Evolutionary conservation across 441 rosid species (phyloP), one percentile per base, ranked within the genome.

Genomic region (Adansonia madagascariensis): DNA sequence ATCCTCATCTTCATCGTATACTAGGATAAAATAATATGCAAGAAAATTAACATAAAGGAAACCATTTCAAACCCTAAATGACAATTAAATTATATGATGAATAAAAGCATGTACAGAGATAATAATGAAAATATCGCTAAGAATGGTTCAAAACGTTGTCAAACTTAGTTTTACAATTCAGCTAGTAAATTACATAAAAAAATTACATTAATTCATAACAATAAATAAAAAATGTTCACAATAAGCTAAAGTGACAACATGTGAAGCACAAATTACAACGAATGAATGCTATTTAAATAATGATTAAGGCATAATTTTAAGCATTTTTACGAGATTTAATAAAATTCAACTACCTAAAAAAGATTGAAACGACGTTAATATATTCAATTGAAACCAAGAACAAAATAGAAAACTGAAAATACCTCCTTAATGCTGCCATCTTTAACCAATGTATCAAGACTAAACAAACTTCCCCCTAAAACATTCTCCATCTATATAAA

Each of bases 401-500:
- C 15, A 24, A n/a, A 63, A 8, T 18, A 1, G 65, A 65, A 35
- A 1, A 6, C 6, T 14, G 47, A 44, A n/a, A 39, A 60, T 80
- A 93, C 98, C 92, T 93, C 97, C 63, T 88, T 93, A 9, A 89
- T 46, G 82, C 97, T 94, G 75, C 95, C 98, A 80, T 94, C 98
- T 18, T 90, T 94, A 77, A 86, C 86, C 74, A 77, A 78, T 35
- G 92, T 82, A 64, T 91, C 91, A 61, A 93, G 94, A 71, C 92
- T 75, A 55, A 66, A 17, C 60, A 79, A 85, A 62, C 86, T 90
- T 12, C 78, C 82, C 15, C 90, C 91, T 71, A 95, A 77, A 39
- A 91, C 79, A 55, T 89, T 78, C 71, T 88, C 96, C 74, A 95
- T 93, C 98, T 75, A 89, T 84, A 62, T 90, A 93, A 66, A 82